A percentile compares a stretch with the other conserved stretches of the same genome.
Conservation (phyloP, 768 basidiomycete genomes). For the Phanerochaete carnosa region DNA sequence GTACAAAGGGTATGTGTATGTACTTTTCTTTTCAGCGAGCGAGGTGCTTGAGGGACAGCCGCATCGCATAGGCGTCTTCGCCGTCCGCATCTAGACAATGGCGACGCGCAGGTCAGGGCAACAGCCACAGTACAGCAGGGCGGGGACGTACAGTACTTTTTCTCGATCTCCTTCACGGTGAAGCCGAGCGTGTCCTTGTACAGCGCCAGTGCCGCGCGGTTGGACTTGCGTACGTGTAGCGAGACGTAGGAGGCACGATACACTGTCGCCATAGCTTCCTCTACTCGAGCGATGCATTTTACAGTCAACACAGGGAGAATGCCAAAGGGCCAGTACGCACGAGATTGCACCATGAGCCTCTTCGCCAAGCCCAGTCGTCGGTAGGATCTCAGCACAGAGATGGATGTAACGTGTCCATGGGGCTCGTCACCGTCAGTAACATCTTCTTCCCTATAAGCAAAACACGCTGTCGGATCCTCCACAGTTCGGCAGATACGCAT, state of each 20-base stretch:
- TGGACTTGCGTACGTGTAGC: slow-evolving; percentile 92
- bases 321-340: slow-evolving; percentile 43
- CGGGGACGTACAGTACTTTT: slow-evolving; percentile 77
- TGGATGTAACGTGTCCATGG: slow-evolving; percentile 95
- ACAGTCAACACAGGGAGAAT: background rate
- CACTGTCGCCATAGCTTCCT: slow-evolving; percentile 88
- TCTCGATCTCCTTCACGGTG: slow-evolving; percentile 79
- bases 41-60: slow-evolving; percentile 50
- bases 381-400: slow-evolving; percentile 89
- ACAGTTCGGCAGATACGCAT: background rate
- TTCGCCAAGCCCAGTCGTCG: slow-evolving; percentile 91
- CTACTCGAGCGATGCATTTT: slow-evolving; percentile 35
- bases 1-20: slow-evolving; percentile 9
- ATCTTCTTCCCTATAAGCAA: slow-evolving; percentile 56
- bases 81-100: slow-evolving; percentile 77
- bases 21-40: slow-evolving; percentile 10
- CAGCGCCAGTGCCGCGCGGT: slow-evolving; percentile 83
- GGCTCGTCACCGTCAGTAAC: slow-evolving; percentile 54
- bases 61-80: slow-evolving; percentile 93
- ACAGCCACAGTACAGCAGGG: background rate
- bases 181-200: slow-evolving; percentile 92
- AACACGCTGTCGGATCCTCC: background rate
- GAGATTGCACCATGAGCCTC: slow-evolving; percentile 90
- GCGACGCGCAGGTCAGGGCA: background rate
- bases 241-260: slow-evolving; percentile 84